Evolutionary conservation across 2,329 filamentous ascomycete species (phyloP).

Genomic region (Penicillium thymicola): DNA sequence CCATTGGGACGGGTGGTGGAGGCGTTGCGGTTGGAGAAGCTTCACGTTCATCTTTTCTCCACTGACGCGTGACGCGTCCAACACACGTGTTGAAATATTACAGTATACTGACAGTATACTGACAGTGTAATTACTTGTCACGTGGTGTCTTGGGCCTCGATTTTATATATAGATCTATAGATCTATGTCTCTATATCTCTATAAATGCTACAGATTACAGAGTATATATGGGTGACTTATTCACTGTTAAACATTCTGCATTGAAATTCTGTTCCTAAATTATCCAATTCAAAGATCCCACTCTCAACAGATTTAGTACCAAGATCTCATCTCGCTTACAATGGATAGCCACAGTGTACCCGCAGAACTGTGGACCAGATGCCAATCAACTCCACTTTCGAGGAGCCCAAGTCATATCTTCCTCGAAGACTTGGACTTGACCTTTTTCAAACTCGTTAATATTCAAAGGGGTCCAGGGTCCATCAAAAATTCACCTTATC

Average conservation of each 20-base stretch:
- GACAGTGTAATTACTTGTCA: not conserved
- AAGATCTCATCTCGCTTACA: slow-evolving; percentile 5
- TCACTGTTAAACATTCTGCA: not conserved
- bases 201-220: no score
- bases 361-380: not conserved
- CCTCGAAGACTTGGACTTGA: not conserved
- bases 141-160: not conserved
- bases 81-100: slow-evolving; percentile 1
- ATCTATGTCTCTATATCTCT: no score
- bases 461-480: not conserved
- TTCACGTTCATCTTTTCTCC: slow-evolving; percentile 4
- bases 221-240: not conserved
- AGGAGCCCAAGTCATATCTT: not conserved
- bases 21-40: slow-evolving; percentile 2
- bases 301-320: not conserved
- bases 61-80: slow-evolving; percentile 5
- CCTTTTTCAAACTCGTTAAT: not conserved
- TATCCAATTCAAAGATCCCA: not conserved
- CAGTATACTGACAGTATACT: not conserved
- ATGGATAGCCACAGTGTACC: not conserved
- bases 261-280: not conserved
- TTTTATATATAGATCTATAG: no score
- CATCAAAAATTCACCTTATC: not conserved
- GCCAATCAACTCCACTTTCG: slow-evolving; percentile 3
- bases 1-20: not conserved